A percentile compares a stretch with the other conserved stretches of the same genome.
These are phyloP conservation scores for Gentiana straminea DNA, from an alignment of 257 asterid species.

Conservation along the genomic window DNA sequence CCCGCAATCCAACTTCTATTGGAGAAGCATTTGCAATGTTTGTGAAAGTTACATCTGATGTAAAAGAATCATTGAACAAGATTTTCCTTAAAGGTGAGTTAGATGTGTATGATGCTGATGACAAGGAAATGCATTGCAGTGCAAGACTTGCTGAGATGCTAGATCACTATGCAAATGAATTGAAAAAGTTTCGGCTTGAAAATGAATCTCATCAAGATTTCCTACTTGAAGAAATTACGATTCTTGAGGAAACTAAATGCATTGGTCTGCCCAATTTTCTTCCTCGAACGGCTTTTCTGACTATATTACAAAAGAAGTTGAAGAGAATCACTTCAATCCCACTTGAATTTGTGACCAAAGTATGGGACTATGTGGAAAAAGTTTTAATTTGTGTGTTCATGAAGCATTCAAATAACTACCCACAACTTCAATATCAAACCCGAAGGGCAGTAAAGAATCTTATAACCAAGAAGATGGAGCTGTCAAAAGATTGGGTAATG, in stretches of 20 bases:
- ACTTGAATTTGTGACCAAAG: not conserved
- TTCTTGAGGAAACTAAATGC: slow-evolving; percentile 11
- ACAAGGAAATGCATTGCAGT: slow-evolving; percentile 6
- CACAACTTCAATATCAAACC: slow-evolving; percentile 2
- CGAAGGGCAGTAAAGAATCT: slow-evolving; percentile 2
- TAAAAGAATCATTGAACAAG: slow-evolving; percentile 8
- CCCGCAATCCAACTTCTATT: not conserved
- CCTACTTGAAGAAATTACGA: slow-evolving; percentile 2
- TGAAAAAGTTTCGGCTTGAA: not conserved
- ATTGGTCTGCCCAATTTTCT: slow-evolving; percentile 10
- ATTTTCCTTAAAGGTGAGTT: not conserved
- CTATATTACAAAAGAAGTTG: not conserved
- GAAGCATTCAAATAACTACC: slow-evolving; percentile 7
- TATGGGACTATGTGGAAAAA: not conserved
- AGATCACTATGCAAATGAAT: not conserved
- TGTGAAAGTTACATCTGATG: slow-evolving; percentile 3
- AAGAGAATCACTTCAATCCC: not conserved
- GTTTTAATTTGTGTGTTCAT: not conserved
- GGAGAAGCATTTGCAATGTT: slow-evolving; percentile 3
- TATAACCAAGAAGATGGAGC: slow-evolving; percentile 11
- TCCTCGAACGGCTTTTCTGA: not conserved
- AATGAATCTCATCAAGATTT: not conserved
- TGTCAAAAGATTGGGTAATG: slow-evolving; percentile 18
- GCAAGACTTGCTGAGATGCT: slow-evolving; percentile 5
- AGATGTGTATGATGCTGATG: slow-evolving; percentile 5